Base-by-base conservation (phyloP, 768 basidiomycete species). In the Suillus brevipes region DNA sequence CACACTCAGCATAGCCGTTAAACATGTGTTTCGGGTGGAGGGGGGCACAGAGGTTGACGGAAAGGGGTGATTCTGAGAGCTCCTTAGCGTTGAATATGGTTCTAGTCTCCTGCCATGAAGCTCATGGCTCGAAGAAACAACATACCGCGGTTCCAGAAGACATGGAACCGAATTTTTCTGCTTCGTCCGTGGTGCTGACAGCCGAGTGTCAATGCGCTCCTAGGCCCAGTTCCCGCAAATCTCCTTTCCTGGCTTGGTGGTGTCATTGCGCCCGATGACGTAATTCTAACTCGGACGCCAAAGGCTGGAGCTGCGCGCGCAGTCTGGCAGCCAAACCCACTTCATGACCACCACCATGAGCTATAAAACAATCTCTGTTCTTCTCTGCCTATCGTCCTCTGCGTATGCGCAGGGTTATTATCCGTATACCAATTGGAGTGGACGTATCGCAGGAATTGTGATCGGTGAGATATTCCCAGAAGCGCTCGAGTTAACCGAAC, bases 51-150 rank as follows among this genome's bases (percentile, higher is more conserved):
- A 84, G 62, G 84, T 85, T 52, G 89, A 88, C 5, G 89, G 89
- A 13, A 90, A 89, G 71, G 88, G 89, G 3, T 90, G 13, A 87
- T 90, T 61, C 50, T 16, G 16, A 77, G 71, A 50, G 83, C 87
- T 72, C 34, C 6, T 8, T 36, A 36, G 34, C 34, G 6, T 36
- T 36, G 7, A 36, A 36, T 4, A 7, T 86, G 85, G 85, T 89
- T 86, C 69, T 77, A 86, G 43, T 78, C 83, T 4, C 80, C 81
- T 7, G 87, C 85, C 2, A 50, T 76, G 3, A 68, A 70, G 52
- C 70, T 84, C 13, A 36, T 65, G 56, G 50, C 77, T 6, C 78
- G 59, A 76, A 78, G 9, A 79, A 4, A 77, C 89, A 36, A 71
- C 68, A 87, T 1, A 68, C 88, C 2, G 71, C 80, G 7, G 82